A percentile compares a stretch with the other conserved stretches of the same genome.
Conservation (phyloP, 805 yeast genomes). For the Candida maesae region DNA sequence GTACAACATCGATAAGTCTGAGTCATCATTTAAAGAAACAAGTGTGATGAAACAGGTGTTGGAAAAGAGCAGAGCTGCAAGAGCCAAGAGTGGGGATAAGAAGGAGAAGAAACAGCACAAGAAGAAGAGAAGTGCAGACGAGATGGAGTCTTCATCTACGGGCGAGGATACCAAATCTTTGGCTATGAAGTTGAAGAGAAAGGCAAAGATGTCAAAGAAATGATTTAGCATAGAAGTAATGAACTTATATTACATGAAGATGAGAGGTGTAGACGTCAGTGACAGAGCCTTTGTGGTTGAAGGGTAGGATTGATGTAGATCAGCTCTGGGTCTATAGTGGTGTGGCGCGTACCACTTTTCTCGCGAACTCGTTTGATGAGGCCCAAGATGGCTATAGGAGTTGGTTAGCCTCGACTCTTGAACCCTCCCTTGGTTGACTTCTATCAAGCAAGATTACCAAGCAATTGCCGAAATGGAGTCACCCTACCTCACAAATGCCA, state of each 20-base stretch:
- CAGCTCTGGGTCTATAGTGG: too few relatives aligned
- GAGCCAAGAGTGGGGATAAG: slow-evolving; percentile 1
- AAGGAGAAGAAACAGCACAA: slow-evolving; percentile 2
- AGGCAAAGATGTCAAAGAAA: slow-evolving; percentile 9
- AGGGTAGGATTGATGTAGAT: too few relatives aligned
- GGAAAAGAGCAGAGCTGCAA: slow-evolving; percentile 52
- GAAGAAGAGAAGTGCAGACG: slow-evolving; percentile 14
- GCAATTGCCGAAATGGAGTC: too few relatives aligned
- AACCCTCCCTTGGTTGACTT: too few relatives aligned
- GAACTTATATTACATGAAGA: background rate
- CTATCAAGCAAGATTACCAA: too few relatives aligned
- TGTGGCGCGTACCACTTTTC: too few relatives aligned
- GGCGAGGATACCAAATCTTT: slow-evolving; percentile 16
- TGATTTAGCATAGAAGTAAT: background rate
- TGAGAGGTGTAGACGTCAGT: too few relatives aligned
- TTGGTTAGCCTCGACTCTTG: too few relatives aligned
- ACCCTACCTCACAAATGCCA: background rate
- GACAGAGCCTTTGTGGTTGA: too few relatives aligned
- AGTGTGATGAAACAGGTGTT: slow-evolving; percentile 80
- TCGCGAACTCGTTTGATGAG: too few relatives aligned
- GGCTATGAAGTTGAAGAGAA: slow-evolving; percentile 19
- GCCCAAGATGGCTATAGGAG: too few relatives aligned
- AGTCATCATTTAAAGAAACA: slow-evolving; percentile 86
- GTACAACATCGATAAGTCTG: slow-evolving; percentile 91
- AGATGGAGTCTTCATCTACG: slow-evolving; percentile 1